Conservation (phyloP, 305 asterid species). For the Ruellia speciosa region DNA sequence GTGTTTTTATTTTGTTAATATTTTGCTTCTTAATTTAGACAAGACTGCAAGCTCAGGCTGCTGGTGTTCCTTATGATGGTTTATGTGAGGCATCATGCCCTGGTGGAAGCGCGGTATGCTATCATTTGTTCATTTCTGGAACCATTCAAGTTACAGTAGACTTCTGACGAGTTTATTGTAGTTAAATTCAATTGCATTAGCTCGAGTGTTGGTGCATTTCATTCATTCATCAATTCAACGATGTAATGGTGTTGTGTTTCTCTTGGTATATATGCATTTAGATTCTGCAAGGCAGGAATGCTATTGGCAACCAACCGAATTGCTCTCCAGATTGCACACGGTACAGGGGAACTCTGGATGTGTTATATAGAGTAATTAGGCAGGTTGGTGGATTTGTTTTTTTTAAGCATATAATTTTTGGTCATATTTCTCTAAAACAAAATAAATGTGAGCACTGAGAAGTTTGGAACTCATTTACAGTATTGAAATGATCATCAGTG, state of each 20-base stretch:
- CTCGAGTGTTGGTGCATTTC: background rate
- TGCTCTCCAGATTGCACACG: conserved; percentile 40
- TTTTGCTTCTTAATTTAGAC: conserved; percentile 43
- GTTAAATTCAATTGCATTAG: background rate
- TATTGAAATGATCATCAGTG: background rate
- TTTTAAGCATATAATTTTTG: conserved; percentile 1
- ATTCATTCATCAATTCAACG: no score
- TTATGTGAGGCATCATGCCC: conserved; percentile 33
- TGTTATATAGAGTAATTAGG: conserved; percentile 43
- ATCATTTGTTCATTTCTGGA: conserved; percentile 1
- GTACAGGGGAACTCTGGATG: conserved; percentile 56
- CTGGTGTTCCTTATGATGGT: conserved; percentile 51
- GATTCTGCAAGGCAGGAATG: conserved; percentile 35
- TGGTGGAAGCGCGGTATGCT: conserved; percentile 17
- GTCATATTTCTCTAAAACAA: background rate
- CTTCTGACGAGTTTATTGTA: background rate
- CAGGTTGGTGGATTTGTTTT: conserved; percentile 39
- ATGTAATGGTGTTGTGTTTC: background rate
- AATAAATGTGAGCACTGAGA: background rate
- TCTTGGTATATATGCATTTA: conserved; percentile 14
- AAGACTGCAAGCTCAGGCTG: conserved; percentile 96
- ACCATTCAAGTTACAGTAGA: conserved; percentile 8
- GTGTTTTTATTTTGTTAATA: conserved; percentile 1
- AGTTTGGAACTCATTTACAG: background rate
- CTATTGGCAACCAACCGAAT: conserved; percentile 24